phyloP scores from a whole-genome alignment of 768 basidiomycete genomes.

The Pleurotus citrinopileatus region DNA sequence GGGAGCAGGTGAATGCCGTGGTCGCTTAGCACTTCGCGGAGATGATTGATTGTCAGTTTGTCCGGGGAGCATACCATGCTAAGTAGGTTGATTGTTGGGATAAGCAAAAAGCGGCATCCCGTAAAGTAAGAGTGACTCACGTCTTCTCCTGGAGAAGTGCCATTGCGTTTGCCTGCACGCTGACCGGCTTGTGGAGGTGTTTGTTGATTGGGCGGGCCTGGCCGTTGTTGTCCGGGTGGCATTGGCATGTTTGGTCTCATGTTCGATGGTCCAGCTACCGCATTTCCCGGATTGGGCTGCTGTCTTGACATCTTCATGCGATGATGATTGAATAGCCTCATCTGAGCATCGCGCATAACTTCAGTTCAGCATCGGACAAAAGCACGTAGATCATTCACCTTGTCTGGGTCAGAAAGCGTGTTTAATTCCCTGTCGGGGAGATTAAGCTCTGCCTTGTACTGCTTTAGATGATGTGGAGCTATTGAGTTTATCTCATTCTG shows the following conservation, averaged over 20 bases:
- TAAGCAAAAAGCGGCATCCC: constrained; percentile 6
- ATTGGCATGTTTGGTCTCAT: constrained; percentile 29
- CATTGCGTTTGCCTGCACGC: constrained; percentile 46
- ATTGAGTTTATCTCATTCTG: constrained; percentile 20
- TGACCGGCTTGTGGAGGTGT: constrained; percentile 26
- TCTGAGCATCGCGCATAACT: not conserved
- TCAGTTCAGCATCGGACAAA: constrained; percentile 9
- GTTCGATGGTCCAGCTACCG: constrained; percentile 42
- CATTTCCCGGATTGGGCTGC: constrained; percentile 30
- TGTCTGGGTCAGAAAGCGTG: constrained; percentile 49
- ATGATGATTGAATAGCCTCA: constrained; percentile 2
- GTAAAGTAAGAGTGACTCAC: constrained; percentile 25
- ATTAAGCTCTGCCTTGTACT: constrained; percentile 15
- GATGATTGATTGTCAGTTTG: constrained; percentile 40
- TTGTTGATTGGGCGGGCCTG: constrained; percentile 19
- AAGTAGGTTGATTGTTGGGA: constrained; percentile 7
- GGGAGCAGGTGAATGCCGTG: constrained; percentile 44
- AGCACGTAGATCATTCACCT: constrained; percentile 38
- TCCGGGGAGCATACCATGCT: constrained; percentile 47
- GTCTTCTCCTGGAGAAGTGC: constrained; percentile 63
- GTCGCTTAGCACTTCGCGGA: constrained; percentile 54
- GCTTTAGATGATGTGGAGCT: constrained; percentile 27
- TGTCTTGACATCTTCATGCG: constrained; percentile 24
- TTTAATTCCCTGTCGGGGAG: constrained; percentile 41
- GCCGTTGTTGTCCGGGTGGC: constrained; percentile 1